Evolutionary conservation across 495 filamentous ascomycete genomes (phyloP), one percentile per base, ranked within the genome.

Genomic region (Tuber melanosporum): DNA sequence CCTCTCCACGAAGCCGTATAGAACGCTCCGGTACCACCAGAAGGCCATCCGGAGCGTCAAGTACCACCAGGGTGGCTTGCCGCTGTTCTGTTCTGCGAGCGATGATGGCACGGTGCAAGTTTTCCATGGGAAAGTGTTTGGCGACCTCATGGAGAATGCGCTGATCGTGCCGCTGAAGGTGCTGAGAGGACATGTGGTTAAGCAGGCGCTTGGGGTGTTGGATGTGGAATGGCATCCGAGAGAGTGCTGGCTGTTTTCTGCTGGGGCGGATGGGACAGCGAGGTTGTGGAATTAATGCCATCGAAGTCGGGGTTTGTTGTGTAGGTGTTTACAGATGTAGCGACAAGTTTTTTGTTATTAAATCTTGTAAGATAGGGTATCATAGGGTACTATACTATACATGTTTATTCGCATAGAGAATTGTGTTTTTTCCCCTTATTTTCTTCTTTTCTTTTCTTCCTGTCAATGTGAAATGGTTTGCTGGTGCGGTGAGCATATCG

Each of bases 91-190:
- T 8, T 94, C 97, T 79, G 93, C 92, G 70, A 93, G 91, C 84
- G 95, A 99, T 83, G 95, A 99, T 85, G 95, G 95, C 41, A 93
- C 89, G 43, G 83, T 98, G 76, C 96, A 98, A 86, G 91, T 99
- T 47, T 98, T 98, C 87, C 95, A 99, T 85, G 95, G 94, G 74
- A 95, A 92, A 85, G 95, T 98, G 46, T 93, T 94, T 46, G 92
- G 90, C 76, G 95, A 98, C 83, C 87, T 97, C 86, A 91, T 98
- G 87, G 94, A 96, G 87, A 97, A 97, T 84, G 93, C 95, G 39
- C 93, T 90, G 62, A 97, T 99, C 81, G 95, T 98, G 70, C 95
- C 96, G 22, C 88, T 98, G 78, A 98, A 98, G 88, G 91, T 97
- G 79, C 88, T 99, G 76, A 91, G 89, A 85, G 95, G 95, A 5